Evolutionary conservation across 495 filamentous ascomycete genomes (phyloP).

Genomic region (Penicillium bialowiezense): DNA sequence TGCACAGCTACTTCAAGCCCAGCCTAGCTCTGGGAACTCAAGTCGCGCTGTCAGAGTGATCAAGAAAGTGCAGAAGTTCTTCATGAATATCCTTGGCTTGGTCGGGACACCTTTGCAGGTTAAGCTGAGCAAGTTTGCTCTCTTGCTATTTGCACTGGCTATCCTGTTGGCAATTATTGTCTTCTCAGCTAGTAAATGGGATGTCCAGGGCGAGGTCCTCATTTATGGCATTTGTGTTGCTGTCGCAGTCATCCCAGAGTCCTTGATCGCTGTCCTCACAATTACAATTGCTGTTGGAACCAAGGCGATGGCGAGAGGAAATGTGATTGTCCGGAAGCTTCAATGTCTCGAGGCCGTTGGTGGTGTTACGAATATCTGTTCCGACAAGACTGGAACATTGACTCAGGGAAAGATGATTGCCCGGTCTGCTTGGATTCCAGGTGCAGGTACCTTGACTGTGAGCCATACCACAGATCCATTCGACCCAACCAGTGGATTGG

Average conservation of each 20-base stretch:
- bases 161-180: slow-evolving; percentile 76
- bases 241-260: slow-evolving; percentile 74
- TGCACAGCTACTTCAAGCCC: slow-evolving; percentile 52
- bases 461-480: slow-evolving; percentile 52
- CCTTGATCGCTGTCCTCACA: slow-evolving; percentile 69
- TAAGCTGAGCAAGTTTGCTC: slow-evolving; percentile 76
- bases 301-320: slow-evolving; percentile 70
- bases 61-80: slow-evolving; percentile 55
- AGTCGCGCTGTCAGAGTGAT: slow-evolving; percentile 59
- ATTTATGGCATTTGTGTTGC: slow-evolving; percentile 77
- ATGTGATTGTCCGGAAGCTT: slow-evolving; percentile 77
- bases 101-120: slow-evolving; percentile 79
- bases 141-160: slow-evolving; percentile 70
- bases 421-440: slow-evolving; percentile 74
- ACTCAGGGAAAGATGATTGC: slow-evolving; percentile 79
- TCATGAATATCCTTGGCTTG: slow-evolving; percentile 63
- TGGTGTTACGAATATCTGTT: slow-evolving; percentile 84
- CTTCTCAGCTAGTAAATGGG: slow-evolving; percentile 71
- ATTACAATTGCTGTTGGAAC: slow-evolving; percentile 71
- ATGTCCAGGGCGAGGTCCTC: slow-evolving; percentile 66
- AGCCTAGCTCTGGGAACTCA: slow-evolving; percentile 60
- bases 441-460: slow-evolving; percentile 53
- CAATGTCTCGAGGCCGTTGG: slow-evolving; percentile 80
- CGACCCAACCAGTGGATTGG: slow-evolving; percentile 63
- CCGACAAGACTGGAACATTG: slow-evolving; percentile 83